Evolutionary conservation across 768 basidiomycete genomes (phyloP).

Genomic region (Cystofilobasidium ferigula): DNA sequence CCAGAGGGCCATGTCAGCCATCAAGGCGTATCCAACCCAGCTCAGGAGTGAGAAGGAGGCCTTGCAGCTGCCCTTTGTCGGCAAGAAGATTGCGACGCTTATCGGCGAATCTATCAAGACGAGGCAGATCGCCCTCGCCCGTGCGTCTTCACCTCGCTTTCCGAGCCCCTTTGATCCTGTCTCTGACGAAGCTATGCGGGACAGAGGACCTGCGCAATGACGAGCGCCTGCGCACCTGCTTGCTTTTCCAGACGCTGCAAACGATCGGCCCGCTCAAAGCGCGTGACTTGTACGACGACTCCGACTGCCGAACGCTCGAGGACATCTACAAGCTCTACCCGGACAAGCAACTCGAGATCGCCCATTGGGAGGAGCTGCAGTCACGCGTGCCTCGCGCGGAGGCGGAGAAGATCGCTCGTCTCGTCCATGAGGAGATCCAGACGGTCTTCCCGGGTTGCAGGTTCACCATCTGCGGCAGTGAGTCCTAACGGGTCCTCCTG

Average conservation of each 20-base stretch:
- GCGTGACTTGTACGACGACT: conserved; percentile 50
- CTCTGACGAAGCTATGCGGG: background rate
- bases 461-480: conserved; percentile 70
- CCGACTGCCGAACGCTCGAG: conserved; percentile 54
- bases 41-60: conserved; percentile 31
- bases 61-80: conserved; percentile 38
- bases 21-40: conserved; percentile 37
- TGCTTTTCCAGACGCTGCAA: conserved; percentile 53
- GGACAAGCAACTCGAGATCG: conserved; percentile 48
- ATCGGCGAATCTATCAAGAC: conserved; percentile 26
- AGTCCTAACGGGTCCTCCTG: conserved; percentile 27
- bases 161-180: background rate
- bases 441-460: conserved; percentile 55
- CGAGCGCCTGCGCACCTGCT: conserved; percentile 49
- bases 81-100: conserved; percentile 39
- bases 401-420: conserved; percentile 59
- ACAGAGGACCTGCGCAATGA: conserved; percentile 40
- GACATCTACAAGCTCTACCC: conserved; percentile 48
- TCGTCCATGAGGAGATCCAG: conserved; percentile 56
- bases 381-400: conserved; percentile 61
- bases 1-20: conserved; percentile 38
- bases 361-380: conserved; percentile 46
- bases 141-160: background rate
- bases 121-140: background rate
- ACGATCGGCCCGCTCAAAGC: conserved; percentile 64